Evolutionary conservation across 2,329 filamentous ascomycete genomes (phyloP), one percentile per base, ranked within the genome.

Genomic region (Magnaporthiopsis rhizophila): DNA sequence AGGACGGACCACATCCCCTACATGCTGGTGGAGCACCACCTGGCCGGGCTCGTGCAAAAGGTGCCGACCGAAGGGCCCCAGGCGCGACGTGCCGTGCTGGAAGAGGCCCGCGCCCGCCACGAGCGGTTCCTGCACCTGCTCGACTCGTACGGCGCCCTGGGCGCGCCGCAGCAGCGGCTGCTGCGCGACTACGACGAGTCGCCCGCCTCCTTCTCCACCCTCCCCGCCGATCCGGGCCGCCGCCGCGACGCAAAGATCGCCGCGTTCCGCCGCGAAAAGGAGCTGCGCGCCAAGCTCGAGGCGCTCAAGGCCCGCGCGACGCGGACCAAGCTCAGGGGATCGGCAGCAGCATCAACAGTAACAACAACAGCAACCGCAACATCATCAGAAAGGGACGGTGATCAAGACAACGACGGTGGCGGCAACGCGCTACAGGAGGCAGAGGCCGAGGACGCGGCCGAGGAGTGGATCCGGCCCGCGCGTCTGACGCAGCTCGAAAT

Each of bases 1-100:
- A 81, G 90, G 18, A 96, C 94, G 1, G 82, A 84, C n/a, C 89
- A 96, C 71, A 78, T 99, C 38, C 91, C 92, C 77, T 96, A 94
- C 74, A 83, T 99, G 66, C 83, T 92, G 28, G 84, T 93, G 67
- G 83, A 89, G 75, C 92, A 88, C 75, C 85, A 89, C 71, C 80
- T 95, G 63, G 94, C 92, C 45, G 92, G 97, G 72, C 82, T 97
- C 15, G 79, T 89, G 53, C 86, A 91, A 71, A 88, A 86, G 69
- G 81, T 89, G 66, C 86, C 84, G 65, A 80, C 81, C 58, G 74
- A 79, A 8, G 45, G 45, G 76, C 58, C 78, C 79, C 66, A 69
- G 53, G 85, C 90, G 68, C 86, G 94, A 60, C 85, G 86, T 70
- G 71, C 76, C 12, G 80, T 86, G 21, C 81, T 98, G 28, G 77